Evolutionary conservation across 2,329 filamentous ascomycete genomes (phyloP).

Genomic region (Pseudogymnoascus sp.): DNA sequence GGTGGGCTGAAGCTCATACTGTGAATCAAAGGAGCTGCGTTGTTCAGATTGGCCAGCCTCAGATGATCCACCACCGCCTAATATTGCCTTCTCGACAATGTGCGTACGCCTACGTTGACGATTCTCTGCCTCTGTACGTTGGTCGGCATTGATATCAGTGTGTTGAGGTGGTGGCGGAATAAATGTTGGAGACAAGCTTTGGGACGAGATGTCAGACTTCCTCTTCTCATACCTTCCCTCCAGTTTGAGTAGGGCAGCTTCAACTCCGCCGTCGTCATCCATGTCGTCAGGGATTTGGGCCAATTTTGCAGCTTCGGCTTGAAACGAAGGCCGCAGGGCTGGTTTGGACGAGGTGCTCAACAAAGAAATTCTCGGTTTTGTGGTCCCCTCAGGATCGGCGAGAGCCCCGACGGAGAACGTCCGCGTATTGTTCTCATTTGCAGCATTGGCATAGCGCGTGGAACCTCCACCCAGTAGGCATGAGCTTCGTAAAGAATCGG

Average conservation of each 20-base stretch:
- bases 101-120: conserved; percentile 40
- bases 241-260: conserved; percentile 84
- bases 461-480: conserved; percentile 37
- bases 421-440: conserved; percentile 31
- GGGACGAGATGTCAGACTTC: conserved; percentile 22
- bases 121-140: conserved; percentile 31
- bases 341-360: conserved; percentile 58
- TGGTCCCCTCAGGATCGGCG: conserved; percentile 34
- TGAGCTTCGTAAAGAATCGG: conserved; percentile 53
- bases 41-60: conserved; percentile 18
- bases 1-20: conserved; percentile 23
- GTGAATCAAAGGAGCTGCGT: background rate
- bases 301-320: conserved; percentile 78
- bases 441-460: conserved; percentile 38
- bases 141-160: background rate
- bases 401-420: conserved; percentile 53
- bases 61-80: conserved; percentile 26
- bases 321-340: conserved; percentile 67
- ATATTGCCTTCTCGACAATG: conserved; percentile 35
- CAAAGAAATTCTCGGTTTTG: conserved; percentile 43
- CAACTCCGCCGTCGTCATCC: conserved; percentile 75
- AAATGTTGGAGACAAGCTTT: conserved; percentile 13
- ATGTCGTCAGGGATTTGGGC: conserved; percentile 79
- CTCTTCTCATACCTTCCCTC: conserved; percentile 74
- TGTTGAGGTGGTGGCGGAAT: conserved; percentile 11